Evolutionary conservation across 768 basidiomycete species (phyloP).

Genomic region (Termitomyces sp.): DNA sequence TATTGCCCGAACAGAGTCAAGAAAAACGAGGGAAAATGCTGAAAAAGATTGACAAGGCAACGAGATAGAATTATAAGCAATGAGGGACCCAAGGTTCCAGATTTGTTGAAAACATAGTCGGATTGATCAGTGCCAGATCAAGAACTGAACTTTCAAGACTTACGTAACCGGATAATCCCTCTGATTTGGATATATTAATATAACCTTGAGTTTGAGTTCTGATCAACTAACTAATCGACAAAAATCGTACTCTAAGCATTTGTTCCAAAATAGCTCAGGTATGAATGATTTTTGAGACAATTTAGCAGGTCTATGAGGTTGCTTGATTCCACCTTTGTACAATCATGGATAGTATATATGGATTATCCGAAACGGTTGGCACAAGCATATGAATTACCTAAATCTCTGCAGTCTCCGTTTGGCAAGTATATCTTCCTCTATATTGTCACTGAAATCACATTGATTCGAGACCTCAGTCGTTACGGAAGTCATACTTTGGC

Average conservation of each 20-base stretch:
- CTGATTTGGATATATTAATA: not conserved
- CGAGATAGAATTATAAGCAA: not conserved
- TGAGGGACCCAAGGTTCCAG: not conserved
- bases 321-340: not conserved
- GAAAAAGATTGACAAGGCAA: not conserved
- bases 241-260: not conserved
- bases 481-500: not conserved
- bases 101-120: not conserved
- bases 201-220: not conserved
- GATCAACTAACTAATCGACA: not conserved
- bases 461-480: not conserved
- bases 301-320: not conserved
- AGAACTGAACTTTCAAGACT: not conserved
- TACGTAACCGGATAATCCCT: not conserved
- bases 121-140: not conserved
- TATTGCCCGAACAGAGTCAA: not conserved
- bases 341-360: not conserved
- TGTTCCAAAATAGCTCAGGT: not conserved
- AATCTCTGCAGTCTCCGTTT: constrained; percentile 1
- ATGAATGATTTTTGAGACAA: not conserved
- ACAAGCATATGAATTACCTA: not conserved
- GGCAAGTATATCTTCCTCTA: not conserved
- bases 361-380: not conserved
- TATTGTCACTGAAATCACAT: not conserved
- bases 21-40: not conserved